phyloP scores from a whole-genome alignment of 805 yeast genomes.

The Candida insectalens region DNA sequence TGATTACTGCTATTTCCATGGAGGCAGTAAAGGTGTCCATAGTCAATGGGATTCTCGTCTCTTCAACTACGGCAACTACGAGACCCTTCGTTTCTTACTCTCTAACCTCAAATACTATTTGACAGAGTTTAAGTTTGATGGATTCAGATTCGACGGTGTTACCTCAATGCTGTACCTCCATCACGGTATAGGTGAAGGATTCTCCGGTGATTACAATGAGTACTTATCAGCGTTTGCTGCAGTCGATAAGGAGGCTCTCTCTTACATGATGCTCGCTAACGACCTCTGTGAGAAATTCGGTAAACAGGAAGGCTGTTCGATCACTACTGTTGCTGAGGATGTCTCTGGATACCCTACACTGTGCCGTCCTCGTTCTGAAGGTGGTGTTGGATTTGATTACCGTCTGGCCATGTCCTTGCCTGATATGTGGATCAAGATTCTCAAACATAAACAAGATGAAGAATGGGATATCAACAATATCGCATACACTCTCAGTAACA shows the following conservation, averaged over 20 bases:
- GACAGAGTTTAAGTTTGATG: slow-evolving; percentile 82
- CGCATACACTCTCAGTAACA: slow-evolving; percentile 72
- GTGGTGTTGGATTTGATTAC: slow-evolving; percentile 93
- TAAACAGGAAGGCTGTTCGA: slow-evolving; percentile 13
- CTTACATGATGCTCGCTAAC: slow-evolving; percentile 88
- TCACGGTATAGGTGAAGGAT: slow-evolving; percentile 85
- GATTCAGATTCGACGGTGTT: slow-evolving; percentile 95
- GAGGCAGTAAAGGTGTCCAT: slow-evolving; percentile 80
- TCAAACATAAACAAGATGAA: slow-evolving; percentile 78
- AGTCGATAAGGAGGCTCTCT: slow-evolving; percentile 82
- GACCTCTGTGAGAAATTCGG: slow-evolving; percentile 52
- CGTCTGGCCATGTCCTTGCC: slow-evolving; percentile 96
- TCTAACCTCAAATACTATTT: slow-evolving; percentile 78
- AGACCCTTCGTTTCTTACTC: slow-evolving; percentile 77
- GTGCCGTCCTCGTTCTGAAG: slow-evolving; percentile 60
- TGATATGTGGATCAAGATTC: slow-evolving; percentile 95
- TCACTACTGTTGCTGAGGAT: slow-evolving; percentile 87
- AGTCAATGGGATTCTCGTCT: slow-evolving; percentile 94
- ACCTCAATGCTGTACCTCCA: slow-evolving; percentile 87
- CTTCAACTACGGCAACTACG: slow-evolving; percentile 86
- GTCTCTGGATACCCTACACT: slow-evolving; percentile 96
- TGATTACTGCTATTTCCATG: slow-evolving; percentile 87
- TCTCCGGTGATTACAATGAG: slow-evolving; percentile 89
- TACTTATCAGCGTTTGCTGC: slow-evolving; percentile 65
- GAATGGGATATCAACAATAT: slow-evolving; percentile 86